phyloP scores from a whole-genome alignment of 371 early-diverging fungal species.

The Saksenaea vasiformis region DNA sequence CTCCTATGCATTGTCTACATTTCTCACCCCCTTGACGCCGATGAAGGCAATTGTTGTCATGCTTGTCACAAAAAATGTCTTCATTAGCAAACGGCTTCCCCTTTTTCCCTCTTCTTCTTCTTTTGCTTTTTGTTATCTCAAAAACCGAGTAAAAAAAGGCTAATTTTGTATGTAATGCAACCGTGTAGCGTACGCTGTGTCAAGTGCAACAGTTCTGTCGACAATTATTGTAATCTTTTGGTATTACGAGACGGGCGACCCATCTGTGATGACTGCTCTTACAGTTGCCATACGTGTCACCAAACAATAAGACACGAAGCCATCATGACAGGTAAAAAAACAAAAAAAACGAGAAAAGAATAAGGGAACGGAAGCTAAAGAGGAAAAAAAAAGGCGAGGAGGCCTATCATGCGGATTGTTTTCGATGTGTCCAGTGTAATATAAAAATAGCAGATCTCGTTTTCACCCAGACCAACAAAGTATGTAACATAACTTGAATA shows the following conservation, averaged over 20 bases:
- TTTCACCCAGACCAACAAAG: conserved; percentile 80
- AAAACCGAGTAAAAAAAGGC: no score
- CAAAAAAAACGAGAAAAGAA: background rate
- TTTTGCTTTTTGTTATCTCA: background rate
- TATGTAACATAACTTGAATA: conserved; percentile 18
- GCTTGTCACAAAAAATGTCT: background rate
- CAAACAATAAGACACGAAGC: conserved; percentile 87
- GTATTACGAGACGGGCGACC: conserved; percentile 81
- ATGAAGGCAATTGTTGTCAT: conserved; percentile 7
- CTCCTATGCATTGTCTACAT: conserved; percentile 4
- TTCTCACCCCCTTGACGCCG: conserved; percentile 1
- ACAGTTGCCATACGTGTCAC: conserved; percentile 79
- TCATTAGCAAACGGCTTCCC: background rate
- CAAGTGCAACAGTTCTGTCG: conserved; percentile 74
- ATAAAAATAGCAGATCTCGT: conserved; percentile 76
- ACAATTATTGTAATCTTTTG: conserved; percentile 80
- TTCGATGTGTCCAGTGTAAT: conserved; percentile 75
- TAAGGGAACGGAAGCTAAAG: background rate
- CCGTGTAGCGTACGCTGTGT: conserved; percentile 74
- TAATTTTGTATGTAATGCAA: background rate
- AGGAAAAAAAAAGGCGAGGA: conserved; percentile 59
- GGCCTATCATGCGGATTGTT: conserved; percentile 86
- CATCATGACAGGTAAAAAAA: conserved; percentile 73
- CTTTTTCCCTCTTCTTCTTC: background rate
- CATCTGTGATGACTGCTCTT: conserved; percentile 87